A percentile compares a stretch with the other conserved stretches of the same genome.
These are phyloP conservation scores for Omphalotus olearius DNA, from an alignment of 1,284 basidiomycete species.

Conservation along the genomic window DNA sequence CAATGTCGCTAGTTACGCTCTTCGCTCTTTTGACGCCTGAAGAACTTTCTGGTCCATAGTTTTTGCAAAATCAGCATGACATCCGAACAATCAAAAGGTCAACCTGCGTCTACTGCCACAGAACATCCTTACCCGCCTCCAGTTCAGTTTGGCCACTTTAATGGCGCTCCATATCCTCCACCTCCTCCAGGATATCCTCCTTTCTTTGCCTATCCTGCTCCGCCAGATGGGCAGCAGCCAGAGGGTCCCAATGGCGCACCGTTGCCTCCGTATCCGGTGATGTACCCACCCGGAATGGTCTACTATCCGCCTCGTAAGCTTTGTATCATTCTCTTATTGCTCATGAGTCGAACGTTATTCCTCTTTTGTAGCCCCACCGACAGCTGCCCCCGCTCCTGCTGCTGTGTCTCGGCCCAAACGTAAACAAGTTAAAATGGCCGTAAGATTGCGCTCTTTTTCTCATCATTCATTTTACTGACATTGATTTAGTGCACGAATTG, in stretches of 20 bases:
- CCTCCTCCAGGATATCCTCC: slow-evolving; percentile 10
- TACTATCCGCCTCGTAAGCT: slow-evolving; percentile 16
- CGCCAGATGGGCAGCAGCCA: slow-evolving; percentile 11
- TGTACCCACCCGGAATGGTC: slow-evolving; percentile 13
- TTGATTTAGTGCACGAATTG: slow-evolving; percentile 71
- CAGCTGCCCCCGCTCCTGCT: slow-evolving; percentile 25
- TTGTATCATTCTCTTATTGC: neutral
- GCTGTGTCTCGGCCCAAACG: slow-evolving; percentile 50
- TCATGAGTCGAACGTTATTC: neutral
- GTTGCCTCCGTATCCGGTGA: slow-evolving; percentile 7
- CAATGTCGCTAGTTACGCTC: neutral
- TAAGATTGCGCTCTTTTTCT: slow-evolving; percentile 31
- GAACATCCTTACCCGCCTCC: slow-evolving; percentile 9
- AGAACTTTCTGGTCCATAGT: neutral
- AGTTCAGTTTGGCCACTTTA: slow-evolving; percentile 7
- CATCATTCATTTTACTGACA: neutral
- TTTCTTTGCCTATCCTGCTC: slow-evolving; percentile 14
- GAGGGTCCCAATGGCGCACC: slow-evolving; percentile 7
- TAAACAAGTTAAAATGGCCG: slow-evolving; percentile 87
- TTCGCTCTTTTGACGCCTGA: neutral
- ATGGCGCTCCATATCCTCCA: slow-evolving; percentile 17
- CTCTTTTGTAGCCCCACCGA: slow-evolving; percentile 16
- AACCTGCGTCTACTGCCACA: neutral
- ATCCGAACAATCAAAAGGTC: slow-evolving; percentile 13
- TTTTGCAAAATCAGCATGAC: slow-evolving; percentile 7